A percentile compares a stretch with the other conserved stretches of the same genome.
Evolutionary conservation across 176 grass and related monocot species (phyloP).

Genomic region (Panicum miliaceum): DNA sequence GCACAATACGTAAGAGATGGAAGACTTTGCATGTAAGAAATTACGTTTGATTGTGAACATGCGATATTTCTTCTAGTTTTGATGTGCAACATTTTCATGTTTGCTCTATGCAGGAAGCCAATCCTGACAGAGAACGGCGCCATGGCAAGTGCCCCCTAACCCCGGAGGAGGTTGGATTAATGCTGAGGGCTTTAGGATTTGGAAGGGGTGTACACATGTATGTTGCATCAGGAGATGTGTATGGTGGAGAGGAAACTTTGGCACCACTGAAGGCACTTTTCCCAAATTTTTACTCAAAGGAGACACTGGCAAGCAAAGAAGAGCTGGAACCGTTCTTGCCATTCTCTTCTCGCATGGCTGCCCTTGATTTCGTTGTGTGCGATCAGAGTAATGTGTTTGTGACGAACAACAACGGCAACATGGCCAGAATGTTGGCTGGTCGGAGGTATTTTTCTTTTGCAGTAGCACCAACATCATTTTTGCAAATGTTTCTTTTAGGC

Average conservation of each 20-base stretch:
- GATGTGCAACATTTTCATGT: neutral
- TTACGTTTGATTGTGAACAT: neutral
- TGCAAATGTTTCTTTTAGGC: neutral
- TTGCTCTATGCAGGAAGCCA: constrained; percentile 7
- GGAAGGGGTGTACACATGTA: constrained; percentile 52
- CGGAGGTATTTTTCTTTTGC: constrained; percentile 43
- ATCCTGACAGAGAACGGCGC: constrained; percentile 55
- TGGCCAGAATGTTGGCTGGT: constrained; percentile 69
- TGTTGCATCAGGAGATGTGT: constrained; percentile 65
- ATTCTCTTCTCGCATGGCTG: constrained; percentile 71
- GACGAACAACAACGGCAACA: constrained; percentile 74
- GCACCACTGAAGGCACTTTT: constrained; percentile 63
- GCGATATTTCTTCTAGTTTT: neutral
- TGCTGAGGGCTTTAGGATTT: constrained; percentile 62
- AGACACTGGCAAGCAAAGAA: constrained; percentile 49
- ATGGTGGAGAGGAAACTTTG: constrained; percentile 59
- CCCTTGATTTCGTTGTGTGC: constrained; percentile 69
- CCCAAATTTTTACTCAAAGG: constrained; percentile 64
- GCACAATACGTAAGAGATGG: constrained; percentile 62
- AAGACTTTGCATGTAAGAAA: constrained; percentile 59
- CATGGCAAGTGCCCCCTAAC: constrained; percentile 67
- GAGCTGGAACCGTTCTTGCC: constrained; percentile 49
- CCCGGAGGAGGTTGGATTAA: constrained; percentile 57
- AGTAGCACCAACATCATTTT: neutral
- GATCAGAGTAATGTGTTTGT: constrained; percentile 62